Conservation (phyloP, 495 filamentous ascomycete species). For the Filosporella fistucella region DNA sequence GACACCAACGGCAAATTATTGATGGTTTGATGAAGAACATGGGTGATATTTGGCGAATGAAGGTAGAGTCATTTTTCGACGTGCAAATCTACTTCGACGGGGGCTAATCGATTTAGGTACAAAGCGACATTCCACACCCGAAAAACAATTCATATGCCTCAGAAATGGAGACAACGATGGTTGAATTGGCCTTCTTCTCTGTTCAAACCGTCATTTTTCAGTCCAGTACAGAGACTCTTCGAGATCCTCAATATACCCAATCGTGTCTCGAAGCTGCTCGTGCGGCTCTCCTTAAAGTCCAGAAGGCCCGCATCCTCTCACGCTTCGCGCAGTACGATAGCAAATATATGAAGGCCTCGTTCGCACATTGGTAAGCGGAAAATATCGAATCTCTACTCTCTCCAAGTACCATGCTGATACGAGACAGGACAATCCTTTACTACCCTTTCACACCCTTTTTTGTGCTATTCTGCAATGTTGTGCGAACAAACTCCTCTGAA, state of each 20-base stretch:
- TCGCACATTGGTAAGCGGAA: conserved; percentile 4
- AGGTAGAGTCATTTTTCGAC: background rate
- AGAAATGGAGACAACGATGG: conserved; percentile 7
- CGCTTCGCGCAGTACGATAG: background rate
- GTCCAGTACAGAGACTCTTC: conserved; percentile 1
- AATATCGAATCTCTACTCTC: background rate
- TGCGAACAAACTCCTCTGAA: background rate
- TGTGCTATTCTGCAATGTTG: conserved; percentile 10
- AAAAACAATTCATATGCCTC: background rate
- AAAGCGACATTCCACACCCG: background rate
- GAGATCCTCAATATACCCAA: background rate
- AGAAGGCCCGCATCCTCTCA: conserved; percentile 1
- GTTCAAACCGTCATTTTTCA: conserved; percentile 10
- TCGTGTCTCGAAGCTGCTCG: conserved; percentile 4
- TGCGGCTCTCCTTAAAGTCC: conserved; percentile 1
- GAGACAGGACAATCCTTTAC: conserved; percentile 10
- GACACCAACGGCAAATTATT: background rate
- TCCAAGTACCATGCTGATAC: background rate
- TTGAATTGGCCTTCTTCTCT: conserved; percentile 13
- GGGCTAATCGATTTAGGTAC: background rate
- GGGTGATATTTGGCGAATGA: conserved; percentile 5
- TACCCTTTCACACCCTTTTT: conserved; percentile 16
- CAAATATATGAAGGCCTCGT: conserved; percentile 2
- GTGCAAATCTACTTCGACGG: background rate
- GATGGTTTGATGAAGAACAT: background rate